A percentile compares a stretch with the other conserved stretches of the same genome.
These are phyloP conservation scores for Aspergillus flavus DNA, from an alignment of 2,329 filamentous ascomycete species.

Conservation along the genomic window DNA sequence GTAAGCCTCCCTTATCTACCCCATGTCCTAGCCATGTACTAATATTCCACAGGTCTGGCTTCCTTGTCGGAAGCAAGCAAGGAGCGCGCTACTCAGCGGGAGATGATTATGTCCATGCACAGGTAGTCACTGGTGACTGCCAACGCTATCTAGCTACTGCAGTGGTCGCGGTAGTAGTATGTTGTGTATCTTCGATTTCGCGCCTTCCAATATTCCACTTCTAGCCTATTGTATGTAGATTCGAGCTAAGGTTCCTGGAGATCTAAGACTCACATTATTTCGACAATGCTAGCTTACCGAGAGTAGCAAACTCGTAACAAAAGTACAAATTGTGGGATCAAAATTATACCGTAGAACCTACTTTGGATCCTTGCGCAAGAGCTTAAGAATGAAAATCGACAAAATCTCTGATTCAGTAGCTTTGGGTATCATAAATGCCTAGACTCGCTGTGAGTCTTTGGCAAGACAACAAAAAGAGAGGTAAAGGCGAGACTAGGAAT, in stretches of 20 bases:
- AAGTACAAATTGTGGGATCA: not conserved
- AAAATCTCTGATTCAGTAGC: slow-evolving; percentile 3
- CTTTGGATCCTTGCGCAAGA: not conserved
- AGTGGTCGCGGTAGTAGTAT: not conserved
- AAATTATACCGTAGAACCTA: not conserved
- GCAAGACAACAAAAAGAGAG: not conserved
- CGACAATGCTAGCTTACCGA: not conserved
- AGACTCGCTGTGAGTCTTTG: not conserved
- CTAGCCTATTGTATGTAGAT: slow-evolving; percentile 20
- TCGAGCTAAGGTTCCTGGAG: slow-evolving; percentile 19
- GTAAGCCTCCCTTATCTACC: slow-evolving; percentile 46
- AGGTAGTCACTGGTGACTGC: slow-evolving; percentile 29
- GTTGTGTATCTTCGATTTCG: slow-evolving; percentile 1
- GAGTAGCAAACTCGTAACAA: not conserved
- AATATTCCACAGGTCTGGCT: slow-evolving; percentile 58
- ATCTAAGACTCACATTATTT: slow-evolving; percentile 12
- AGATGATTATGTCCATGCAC: slow-evolving; percentile 73
- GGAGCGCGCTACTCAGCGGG: slow-evolving; percentile 82
- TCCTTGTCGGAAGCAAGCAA: slow-evolving; percentile 81
- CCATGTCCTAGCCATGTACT: slow-evolving; percentile 8
- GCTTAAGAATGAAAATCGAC: not conserved
- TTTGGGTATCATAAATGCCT: slow-evolving; percentile 25
- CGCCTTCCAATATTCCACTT: not conserved
- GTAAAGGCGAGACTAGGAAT: not conserved
- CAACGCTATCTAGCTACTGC: not conserved